A percentile compares a stretch with the other conserved stretches of the same genome.
These are phyloP conservation scores for Nemania sp. DNA, from an alignment of 2,329 filamentous ascomycete species.

Conservation along the genomic window DNA sequence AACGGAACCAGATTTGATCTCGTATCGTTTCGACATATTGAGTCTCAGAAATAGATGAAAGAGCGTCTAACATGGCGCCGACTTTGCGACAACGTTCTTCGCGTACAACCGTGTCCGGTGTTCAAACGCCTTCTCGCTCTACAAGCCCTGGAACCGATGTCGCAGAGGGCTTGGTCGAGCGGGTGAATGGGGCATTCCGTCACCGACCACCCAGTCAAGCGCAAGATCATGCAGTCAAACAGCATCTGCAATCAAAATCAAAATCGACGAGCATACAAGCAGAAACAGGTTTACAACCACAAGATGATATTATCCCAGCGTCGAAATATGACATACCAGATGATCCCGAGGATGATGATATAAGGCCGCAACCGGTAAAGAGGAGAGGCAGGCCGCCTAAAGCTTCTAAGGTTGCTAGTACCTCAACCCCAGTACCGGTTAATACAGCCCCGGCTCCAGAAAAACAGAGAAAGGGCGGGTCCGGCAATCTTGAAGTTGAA, in stretches of 20 bases:
- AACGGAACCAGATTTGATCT: constrained; percentile 12
- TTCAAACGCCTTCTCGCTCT: neutral
- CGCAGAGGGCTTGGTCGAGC: constrained; percentile 26
- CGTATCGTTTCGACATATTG: constrained; percentile 20
- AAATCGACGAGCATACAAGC: neutral
- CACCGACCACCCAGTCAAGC: constrained; percentile 1
- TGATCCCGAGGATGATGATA: neutral
- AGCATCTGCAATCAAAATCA: neutral
- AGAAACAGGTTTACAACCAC: neutral
- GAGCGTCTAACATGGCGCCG: constrained; percentile 15
- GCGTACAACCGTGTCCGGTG: neutral
- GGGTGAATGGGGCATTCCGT: constrained; percentile 28
- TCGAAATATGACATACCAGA: constrained; percentile 4
- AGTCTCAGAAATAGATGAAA: constrained; percentile 28
- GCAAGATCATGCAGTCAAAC: neutral
- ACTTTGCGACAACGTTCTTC: neutral
- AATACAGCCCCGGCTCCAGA: no score
- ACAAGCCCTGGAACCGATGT: constrained; percentile 26
- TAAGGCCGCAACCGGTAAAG: constrained; percentile 1
- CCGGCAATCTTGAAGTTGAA: neutral
- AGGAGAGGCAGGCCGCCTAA: constrained; percentile 16
- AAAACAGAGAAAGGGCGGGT: neutral
- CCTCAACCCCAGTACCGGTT: neutral
- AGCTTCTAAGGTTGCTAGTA: neutral
- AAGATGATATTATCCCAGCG: neutral